Percentiles rank a stretch among this genome's conserved stretches.
Evolutionary conservation across 768 basidiomycete species (phyloP).

Genomic region (Amyloporia xantha): DNA sequence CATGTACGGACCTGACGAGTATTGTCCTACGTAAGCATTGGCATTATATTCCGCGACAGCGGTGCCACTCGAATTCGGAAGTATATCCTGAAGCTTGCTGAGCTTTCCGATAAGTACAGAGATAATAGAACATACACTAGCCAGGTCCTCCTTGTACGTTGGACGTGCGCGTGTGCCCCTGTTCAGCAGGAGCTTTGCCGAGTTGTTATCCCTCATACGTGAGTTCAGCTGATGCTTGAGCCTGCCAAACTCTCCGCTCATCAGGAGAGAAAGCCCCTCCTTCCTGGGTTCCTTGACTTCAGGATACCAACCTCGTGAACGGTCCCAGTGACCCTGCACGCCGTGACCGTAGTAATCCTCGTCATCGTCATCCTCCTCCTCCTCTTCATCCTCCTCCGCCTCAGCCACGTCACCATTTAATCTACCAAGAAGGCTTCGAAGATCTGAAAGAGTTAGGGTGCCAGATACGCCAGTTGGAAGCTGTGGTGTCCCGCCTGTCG

Average conservation of each 20-base stretch:
- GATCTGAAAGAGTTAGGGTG: slow-evolving; percentile 6
- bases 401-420: background rate
- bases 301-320: slow-evolving; percentile 30
- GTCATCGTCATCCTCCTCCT: slow-evolving; percentile 33
- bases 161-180: slow-evolving; percentile 22
- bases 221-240: slow-evolving; percentile 44
- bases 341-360: slow-evolving; percentile 28
- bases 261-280: slow-evolving; percentile 57
- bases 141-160: slow-evolving; percentile 44
- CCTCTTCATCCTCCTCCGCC: slow-evolving; percentile 33
- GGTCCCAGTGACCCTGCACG: slow-evolving; percentile 15
- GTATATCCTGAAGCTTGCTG: slow-evolving; percentile 41
- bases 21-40: slow-evolving; percentile 84
- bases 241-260: slow-evolving; percentile 76
- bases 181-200: slow-evolving; percentile 43
- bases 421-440: slow-evolving; percentile 8
- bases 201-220: slow-evolving; percentile 36
- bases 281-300: slow-evolving; percentile 52
- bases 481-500: background rate
- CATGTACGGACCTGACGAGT: slow-evolving; percentile 62
- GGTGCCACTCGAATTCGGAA: slow-evolving; percentile 78
- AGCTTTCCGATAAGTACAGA: background rate
- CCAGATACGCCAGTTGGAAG: background rate
- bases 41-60: slow-evolving; percentile 65
- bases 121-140: slow-evolving; percentile 36